Base-by-base conservation (phyloP, 805 yeast species). In the Ogataea nitratoaversa region DNA sequence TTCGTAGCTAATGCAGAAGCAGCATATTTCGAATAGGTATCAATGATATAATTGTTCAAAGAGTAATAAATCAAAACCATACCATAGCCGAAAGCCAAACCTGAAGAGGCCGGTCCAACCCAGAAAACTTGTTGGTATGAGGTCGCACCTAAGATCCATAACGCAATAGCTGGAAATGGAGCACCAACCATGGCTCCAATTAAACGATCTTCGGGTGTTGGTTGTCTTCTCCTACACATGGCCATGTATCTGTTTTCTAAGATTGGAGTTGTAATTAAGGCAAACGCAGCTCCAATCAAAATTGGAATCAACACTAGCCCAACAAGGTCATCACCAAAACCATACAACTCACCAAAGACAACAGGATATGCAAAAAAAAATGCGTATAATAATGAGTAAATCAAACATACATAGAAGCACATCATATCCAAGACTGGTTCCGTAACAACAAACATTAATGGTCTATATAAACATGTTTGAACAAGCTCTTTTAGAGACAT, bases 301-400 rank as follows among this genome's bases (percentile, higher is more conserved):
- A 89, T 89, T 19, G 96, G 96, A 54, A 89, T 83, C 52, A 85
- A 74, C 95, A 90, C 86, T 52, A 89, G 67, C 27, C 96, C 96
- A 50, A 84, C 79, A 38, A 71, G 70, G 52, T 86, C 85, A 61
- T 87, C 95, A 49, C 81, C 71, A 63, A 71, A 88, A 35, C 80
- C 87, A 56, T 89, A 85, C 39, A 88, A 71, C 40, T 80, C 84
- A 40, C 72, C 74, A 61, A 89, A 89, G 38, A 89, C 86, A 38
- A 83, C 95, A 4, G 97, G 97, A 65, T 84, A 89, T 0, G 97
- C 96, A 66, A 88, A 89, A 79, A 89, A 89, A 70, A 89, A 89
- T 11, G 95, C 96, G 57, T 89, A 89, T 37, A 89, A 70, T 59
- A 89, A 71, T n/a, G 96, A 82, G 67, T 89, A 89, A 61, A 89